phyloP scores from a whole-genome alignment of 2,329 filamentous ascomycete genomes.

The Sarocladiaceae sp. region DNA sequence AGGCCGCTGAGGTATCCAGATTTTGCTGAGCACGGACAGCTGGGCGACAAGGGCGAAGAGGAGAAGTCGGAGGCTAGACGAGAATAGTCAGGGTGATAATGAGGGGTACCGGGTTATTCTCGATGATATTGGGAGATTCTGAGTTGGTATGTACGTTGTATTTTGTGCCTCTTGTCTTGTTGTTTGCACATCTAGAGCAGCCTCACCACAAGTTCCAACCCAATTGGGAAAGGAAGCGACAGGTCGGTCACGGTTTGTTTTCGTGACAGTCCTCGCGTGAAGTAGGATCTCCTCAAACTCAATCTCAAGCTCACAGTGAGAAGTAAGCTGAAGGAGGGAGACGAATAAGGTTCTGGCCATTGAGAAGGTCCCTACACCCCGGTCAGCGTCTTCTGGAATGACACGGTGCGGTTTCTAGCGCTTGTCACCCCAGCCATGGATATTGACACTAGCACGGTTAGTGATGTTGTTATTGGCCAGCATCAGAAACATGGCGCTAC shows the following conservation, averaged over 20 bases:
- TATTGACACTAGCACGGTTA: too few species aligned
- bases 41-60: neutral
- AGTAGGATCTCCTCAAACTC: too few species aligned
- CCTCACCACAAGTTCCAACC: too few species aligned
- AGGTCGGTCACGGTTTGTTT: neutral
- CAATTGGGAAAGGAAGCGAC: neutral
- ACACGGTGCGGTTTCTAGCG: neutral
- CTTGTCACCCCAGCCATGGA: too few species aligned
- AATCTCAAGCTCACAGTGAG: too few species aligned
- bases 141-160: neutral
- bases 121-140: neutral
- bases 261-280: too few species aligned
- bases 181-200: too few species aligned
- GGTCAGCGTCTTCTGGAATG: neutral
- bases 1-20: too few species aligned
- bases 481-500: neutral
- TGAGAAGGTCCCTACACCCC: neutral
- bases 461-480: too few species aligned
- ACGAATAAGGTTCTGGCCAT: neutral
- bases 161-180: too few species aligned
- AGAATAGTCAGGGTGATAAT: neutral
- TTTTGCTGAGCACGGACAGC: neutral
- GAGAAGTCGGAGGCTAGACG: neutral
- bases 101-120: neutral
- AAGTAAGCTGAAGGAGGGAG: too few species aligned